phyloP scores from a whole-genome alignment of 2,329 filamentous ascomycete genomes.

The Knufia petricola region DNA sequence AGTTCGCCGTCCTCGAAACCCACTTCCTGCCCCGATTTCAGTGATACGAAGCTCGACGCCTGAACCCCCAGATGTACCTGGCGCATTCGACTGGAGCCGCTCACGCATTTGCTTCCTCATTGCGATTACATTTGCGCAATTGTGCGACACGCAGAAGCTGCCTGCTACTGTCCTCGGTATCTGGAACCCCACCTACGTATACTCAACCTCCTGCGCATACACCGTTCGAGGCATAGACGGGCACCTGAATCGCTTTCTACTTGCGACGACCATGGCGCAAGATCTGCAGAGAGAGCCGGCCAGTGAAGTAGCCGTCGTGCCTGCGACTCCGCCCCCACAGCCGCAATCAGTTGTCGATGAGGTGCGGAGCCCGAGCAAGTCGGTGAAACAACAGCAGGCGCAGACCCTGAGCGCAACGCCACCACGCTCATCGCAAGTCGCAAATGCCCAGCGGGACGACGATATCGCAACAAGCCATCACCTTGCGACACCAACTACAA shows the following conservation, averaged over 20 bases:
- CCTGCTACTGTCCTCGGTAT: background rate
- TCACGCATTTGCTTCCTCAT: too few species aligned
- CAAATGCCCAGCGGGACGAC: slow-evolving; percentile 24
- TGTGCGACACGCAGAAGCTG: background rate
- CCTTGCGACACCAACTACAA: slow-evolving; percentile 39
- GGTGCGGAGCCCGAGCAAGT: slow-evolving; percentile 52
- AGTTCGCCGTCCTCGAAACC: background rate
- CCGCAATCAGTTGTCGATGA: slow-evolving; percentile 34
- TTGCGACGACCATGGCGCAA: background rate
- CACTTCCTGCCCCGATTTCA: slow-evolving; percentile 17
- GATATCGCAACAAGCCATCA: background rate
- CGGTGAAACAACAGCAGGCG: slow-evolving; percentile 47
- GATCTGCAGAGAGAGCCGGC: background rate
- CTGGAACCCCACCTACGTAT: background rate
- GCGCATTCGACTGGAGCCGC: too few species aligned
- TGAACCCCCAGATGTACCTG: too few species aligned
- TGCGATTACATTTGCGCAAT: too few species aligned
- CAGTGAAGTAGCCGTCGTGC: slow-evolving; percentile 1
- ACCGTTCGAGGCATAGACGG: background rate
- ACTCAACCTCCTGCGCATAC: background rate
- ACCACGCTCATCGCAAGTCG: slow-evolving; percentile 34
- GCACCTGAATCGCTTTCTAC: background rate
- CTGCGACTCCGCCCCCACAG: slow-evolving; percentile 8
- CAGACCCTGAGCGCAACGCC: slow-evolving; percentile 31
- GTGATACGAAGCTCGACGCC: too few species aligned